Conservation (phyloP, 495 filamentous ascomycete species). For the Platismatia glauca region DNA sequence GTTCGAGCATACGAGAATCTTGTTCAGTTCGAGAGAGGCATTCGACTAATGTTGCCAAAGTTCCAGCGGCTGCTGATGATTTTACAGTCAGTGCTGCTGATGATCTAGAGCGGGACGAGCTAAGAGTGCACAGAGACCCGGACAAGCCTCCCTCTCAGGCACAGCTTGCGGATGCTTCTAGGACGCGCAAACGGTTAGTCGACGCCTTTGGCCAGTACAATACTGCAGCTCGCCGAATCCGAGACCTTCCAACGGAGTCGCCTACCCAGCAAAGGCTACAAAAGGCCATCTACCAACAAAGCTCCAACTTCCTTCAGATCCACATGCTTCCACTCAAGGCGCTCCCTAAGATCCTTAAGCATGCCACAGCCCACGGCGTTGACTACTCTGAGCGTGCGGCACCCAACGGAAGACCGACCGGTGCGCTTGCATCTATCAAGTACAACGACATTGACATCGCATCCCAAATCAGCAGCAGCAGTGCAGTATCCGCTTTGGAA, state of each 20-base stretch:
- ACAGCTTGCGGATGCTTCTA: conserved; percentile 80
- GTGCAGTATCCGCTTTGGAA: conserved; percentile 62
- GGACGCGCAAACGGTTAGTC: conserved; percentile 80
- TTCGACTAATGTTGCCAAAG: conserved; percentile 70
- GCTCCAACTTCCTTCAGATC: conserved; percentile 74
- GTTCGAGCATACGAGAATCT: conserved; percentile 80
- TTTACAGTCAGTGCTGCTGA: conserved; percentile 44
- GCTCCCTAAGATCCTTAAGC: conserved; percentile 72
- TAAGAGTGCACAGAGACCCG: conserved; percentile 44
- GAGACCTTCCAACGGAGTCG: conserved; percentile 64
- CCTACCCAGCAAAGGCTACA: conserved; percentile 70
- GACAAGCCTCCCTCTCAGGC: conserved; percentile 61
- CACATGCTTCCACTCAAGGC: conserved; percentile 90
- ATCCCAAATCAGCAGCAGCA: conserved; percentile 54
- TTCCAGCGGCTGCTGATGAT: conserved; percentile 73
- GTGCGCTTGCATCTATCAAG: conserved; percentile 51
- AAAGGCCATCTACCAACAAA: conserved; percentile 74
- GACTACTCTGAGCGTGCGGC: conserved; percentile 13
- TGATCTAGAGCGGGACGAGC: conserved; percentile 22
- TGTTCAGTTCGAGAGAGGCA: conserved; percentile 81
- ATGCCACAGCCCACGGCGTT: conserved; percentile 43
- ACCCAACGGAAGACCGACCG: conserved; percentile 35
- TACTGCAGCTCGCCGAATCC: conserved; percentile 69
- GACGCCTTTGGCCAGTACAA: conserved; percentile 91
- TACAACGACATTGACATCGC: conserved; percentile 53